phyloP scores from a whole-genome alignment of 768 basidiomycete species.

The Suillus hirtellus region DNA sequence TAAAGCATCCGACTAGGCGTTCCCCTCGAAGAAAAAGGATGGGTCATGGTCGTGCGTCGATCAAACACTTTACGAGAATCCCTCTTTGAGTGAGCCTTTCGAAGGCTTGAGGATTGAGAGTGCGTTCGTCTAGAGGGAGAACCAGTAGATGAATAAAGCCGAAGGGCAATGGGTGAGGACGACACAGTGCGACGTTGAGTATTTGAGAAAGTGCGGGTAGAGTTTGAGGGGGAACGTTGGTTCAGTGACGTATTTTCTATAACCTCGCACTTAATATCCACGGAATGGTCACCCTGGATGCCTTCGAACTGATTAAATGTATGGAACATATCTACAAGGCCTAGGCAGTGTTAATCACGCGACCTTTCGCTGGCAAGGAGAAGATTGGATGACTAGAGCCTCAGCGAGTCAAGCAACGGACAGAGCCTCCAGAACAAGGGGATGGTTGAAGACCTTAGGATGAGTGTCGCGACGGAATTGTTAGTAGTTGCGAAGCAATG shows the following conservation, averaged over 20 bases:
- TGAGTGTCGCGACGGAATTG: conserved; percentile 25
- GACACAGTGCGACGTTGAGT: conserved; percentile 23
- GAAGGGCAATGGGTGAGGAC: conserved; percentile 33
- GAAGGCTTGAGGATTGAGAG: conserved; percentile 34
- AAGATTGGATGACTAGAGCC: conserved; percentile 16
- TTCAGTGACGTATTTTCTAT: conserved; percentile 29
- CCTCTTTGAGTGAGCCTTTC: conserved; percentile 23
- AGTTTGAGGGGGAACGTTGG: conserved; percentile 37
- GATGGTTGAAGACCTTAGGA: conserved; percentile 27
- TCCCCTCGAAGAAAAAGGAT: conserved; percentile 23
- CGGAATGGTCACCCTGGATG: conserved; percentile 19
- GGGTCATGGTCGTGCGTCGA: conserved; percentile 19
- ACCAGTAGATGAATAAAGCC: conserved; percentile 31
- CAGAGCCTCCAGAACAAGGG: conserved; percentile 27
- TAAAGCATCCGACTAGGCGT: conserved; percentile 29
- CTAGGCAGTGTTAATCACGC: conserved; percentile 47
- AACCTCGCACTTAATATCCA: conserved; percentile 50
- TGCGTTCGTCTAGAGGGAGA: conserved; percentile 38
- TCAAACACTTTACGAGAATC: conserved; percentile 33
- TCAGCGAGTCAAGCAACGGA: conserved; percentile 18
- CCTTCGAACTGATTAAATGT: conserved; percentile 38
- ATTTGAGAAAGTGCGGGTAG: conserved; percentile 14
- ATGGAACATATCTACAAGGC: conserved; percentile 35
- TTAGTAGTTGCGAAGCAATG: conserved; percentile 21
- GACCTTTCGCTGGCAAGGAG: conserved; percentile 11